A percentile compares a stretch with the other conserved stretches of the same genome.
Conservation (phyloP, 169 alveolate species). For the Cryptosporidium meleagridis region DNA sequence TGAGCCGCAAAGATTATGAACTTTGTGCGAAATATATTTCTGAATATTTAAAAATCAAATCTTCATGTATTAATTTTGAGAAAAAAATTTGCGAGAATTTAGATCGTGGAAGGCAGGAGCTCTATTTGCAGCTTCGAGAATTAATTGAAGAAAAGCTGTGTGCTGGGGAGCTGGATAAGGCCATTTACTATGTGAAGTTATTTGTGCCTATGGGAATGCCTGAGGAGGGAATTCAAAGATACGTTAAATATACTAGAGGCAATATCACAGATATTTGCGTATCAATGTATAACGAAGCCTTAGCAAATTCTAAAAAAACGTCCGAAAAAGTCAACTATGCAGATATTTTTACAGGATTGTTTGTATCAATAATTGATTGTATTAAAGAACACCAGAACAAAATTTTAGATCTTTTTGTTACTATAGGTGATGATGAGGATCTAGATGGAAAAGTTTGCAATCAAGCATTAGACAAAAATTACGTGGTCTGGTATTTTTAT, state of each 20-base stretch:
- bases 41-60: conserved; percentile 32
- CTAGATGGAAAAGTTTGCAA: neutral
- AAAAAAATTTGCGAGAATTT: conserved; percentile 22
- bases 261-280: conserved; percentile 46
- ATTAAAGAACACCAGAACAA: conserved; percentile 42
- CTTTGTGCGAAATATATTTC: conserved; percentile 4
- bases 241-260: conserved; percentile 38
- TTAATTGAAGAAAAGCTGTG: conserved; percentile 11
- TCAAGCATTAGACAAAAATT: neutral
- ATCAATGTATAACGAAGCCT: conserved; percentile 48
- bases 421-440: neutral
- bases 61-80: conserved; percentile 58
- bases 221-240: conserved; percentile 55
- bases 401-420: conserved; percentile 21
- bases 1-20: conserved; percentile 33
- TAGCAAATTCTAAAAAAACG: conserved; percentile 20
- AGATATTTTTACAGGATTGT: conserved; percentile 51
- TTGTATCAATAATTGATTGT: conserved; percentile 24
- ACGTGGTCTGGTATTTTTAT: conserved; percentile 16
- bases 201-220: conserved; percentile 62
- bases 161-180: conserved; percentile 22
- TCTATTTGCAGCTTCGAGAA: conserved; percentile 7
- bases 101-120: conserved; percentile 28
- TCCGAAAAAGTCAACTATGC: conserved; percentile 16
- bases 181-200: conserved; percentile 15